Conservation (phyloP, 352 stramenopile species). For the Phytophthora cajani region DNA sequence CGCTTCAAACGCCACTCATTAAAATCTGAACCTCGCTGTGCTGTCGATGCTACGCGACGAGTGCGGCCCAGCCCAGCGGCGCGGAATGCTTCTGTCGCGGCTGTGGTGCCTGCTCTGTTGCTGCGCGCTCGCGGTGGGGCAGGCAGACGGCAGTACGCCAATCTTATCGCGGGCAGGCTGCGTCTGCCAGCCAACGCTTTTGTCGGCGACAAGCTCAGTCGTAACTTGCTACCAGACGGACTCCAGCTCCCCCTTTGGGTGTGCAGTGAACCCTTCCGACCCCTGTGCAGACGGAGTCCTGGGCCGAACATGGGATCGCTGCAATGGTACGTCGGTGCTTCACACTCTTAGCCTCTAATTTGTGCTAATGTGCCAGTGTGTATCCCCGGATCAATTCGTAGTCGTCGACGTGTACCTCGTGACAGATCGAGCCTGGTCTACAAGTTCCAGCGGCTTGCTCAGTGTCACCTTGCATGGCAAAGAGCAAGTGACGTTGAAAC, state of each 20-base stretch:
- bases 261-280: slow-evolving; percentile 28
- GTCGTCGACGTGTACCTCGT: slow-evolving; percentile 44
- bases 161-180: slow-evolving; percentile 39
- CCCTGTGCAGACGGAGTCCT: slow-evolving; percentile 19
- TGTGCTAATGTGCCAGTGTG: neutral
- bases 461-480: slow-evolving; percentile 32
- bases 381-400: slow-evolving; percentile 7
- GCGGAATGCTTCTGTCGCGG: neutral
- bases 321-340: slow-evolving; percentile 34
- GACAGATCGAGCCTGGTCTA: slow-evolving; percentile 15
- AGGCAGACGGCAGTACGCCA: slow-evolving; percentile 5
- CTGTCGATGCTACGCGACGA: slow-evolving; percentile 1
- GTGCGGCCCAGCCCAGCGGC: neutral
- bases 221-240: slow-evolving; percentile 31
- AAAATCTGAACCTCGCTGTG: neutral
- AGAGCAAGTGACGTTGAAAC: slow-evolving; percentile 22
- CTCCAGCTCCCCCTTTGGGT: slow-evolving; percentile 15
- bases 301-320: slow-evolving; percentile 38
- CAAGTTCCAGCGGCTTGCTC: slow-evolving; percentile 6
- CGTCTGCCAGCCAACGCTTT: slow-evolving; percentile 27
- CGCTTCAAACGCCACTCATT: neutral
- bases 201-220: slow-evolving; percentile 3
- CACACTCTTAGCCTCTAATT: neutral
- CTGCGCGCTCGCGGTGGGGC: neutral
- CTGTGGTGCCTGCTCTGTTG: slow-evolving; percentile 1